Evolutionary conservation across 75 land plant species (phyloP).

Genomic region (Chamaecyparis obtusa): DNA sequence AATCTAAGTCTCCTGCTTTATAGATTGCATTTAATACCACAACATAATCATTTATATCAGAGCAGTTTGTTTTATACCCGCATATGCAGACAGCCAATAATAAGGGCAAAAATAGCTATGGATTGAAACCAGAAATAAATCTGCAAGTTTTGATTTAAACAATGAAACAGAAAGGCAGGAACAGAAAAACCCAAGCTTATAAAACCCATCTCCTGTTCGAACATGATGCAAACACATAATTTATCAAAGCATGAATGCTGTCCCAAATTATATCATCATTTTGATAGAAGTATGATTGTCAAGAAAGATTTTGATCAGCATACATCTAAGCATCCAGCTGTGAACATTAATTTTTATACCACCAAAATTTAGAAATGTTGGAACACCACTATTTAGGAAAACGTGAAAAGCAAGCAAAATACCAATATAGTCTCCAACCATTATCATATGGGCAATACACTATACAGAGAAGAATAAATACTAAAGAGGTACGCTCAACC

Average conservation of each 20-base stretch:
- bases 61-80: not conserved
- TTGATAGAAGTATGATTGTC: not conserved
- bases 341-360: not conserved
- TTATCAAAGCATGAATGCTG: not conserved
- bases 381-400: not conserved
- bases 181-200: not conserved
- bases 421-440: not conserved
- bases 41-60: not conserved
- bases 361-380: not conserved
- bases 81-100: not conserved
- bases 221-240: not conserved
- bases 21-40: not conserved
- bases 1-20: not conserved
- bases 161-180: no score
- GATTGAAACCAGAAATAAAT: not conserved
- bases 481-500: not conserved
- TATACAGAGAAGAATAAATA: not conserved
- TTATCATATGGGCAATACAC: not conserved
- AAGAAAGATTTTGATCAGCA: not conserved
- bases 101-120: not conserved
- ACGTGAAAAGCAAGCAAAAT: not conserved
- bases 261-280: not conserved
- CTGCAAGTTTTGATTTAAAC: not conserved
- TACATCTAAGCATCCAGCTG: not conserved
- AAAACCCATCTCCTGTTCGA: not conserved